Evolutionary conservation across 75 land plant genomes (phyloP), one percentile per base, ranked within the genome.

Genomic region (Pseudotsuga menziesii): DNA sequence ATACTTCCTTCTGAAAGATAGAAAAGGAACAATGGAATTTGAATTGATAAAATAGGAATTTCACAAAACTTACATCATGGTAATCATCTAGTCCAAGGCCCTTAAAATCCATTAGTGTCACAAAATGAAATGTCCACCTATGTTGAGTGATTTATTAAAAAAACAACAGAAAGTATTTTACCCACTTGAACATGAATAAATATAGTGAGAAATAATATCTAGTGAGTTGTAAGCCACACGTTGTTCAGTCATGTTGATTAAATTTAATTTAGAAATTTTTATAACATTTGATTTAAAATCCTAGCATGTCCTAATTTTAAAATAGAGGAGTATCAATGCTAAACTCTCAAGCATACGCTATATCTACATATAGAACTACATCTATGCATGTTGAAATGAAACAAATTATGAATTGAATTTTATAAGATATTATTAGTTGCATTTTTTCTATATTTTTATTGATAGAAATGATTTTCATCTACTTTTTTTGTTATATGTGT

Each of bases 61-160:
- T 36, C 22, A 80, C 39, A 82, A 41, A 78, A 41, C 79, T 61
- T 74, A 93, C 97, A 79, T 94, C 87, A 77, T 87, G 82, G 77
- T 96, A 96, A 78, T 93, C 98, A 82, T 90, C 82, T 11, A 93
- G 76, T 22, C 85, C 85, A 82, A 93, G 90, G 61, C 90, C 92
- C 78, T 93, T 83, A 23, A 91, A 92, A 87, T 96, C 98, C 35
- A 96, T 97, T 32, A 97, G 98, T 17, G 87, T 80, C 91, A 90
- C 81, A 76, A 96, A 96, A 7, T 94, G 93, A 92, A 94, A 85
- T n/a, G 98, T 91, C 92, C 92, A 93, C 76, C 85, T 91, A 83
- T 93, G 91, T 56, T 84, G 88, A 11, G 90, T 82, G 60, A 96
- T 82, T 97, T 96, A 88, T 11, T n/a, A 78, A 64, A 58, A 59